Evolutionary conservation across 2,329 filamentous ascomycete genomes (phyloP), one percentile per base, ranked within the genome.

Genomic region (Colletotrichum gigasporum): DNA sequence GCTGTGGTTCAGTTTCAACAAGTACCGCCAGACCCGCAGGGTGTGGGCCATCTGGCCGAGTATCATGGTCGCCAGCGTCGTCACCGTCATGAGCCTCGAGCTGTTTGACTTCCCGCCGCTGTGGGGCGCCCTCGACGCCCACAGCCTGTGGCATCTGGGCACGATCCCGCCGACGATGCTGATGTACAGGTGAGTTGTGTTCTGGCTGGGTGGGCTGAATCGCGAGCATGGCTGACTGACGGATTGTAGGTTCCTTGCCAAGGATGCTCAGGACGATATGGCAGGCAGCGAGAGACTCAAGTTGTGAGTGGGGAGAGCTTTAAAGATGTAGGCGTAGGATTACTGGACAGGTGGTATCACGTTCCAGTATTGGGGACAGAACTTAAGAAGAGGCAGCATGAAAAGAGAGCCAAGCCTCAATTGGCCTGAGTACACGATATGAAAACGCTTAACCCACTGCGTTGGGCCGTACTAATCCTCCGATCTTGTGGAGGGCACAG

Each of bases 161-260:
- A 99, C 96, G 0, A 95, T 99, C 52, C 86, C 87, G 30, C 96
- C 96, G 9, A 93, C 93, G 0, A 82, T 96, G 51, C 86, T 97
- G 82, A 97, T 92, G 92, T 99, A 99, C 78, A 94, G 91, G 94
- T 98, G 82, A 84, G 93, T 89, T 65, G n/a, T n/a, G n/a, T n/a
- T n/a, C n/a, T n/a, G n/a, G n/a, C n/a, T n/a, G n/a, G n/a, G n/a
- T n/a, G n/a, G n/a, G n/a, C n/a, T n/a, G n/a, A n/a, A n/a, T n/a
- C n/a, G n/a, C n/a, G n/a, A n/a, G n/a, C n/a, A n/a, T n/a, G 8
- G 8, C 9, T 3, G 11, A 18, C 48, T 67, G n/a, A 66, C 50
- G 14, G 20, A 4, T 10, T 12, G 16, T 57, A 97, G 94, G 72
- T 98, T 97, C 76, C 80, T 98, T 67, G 81, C 97, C 67, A 94